phyloP scores from a whole-genome alignment of 768 basidiomycete species.

The Hericium rajendrae region DNA sequence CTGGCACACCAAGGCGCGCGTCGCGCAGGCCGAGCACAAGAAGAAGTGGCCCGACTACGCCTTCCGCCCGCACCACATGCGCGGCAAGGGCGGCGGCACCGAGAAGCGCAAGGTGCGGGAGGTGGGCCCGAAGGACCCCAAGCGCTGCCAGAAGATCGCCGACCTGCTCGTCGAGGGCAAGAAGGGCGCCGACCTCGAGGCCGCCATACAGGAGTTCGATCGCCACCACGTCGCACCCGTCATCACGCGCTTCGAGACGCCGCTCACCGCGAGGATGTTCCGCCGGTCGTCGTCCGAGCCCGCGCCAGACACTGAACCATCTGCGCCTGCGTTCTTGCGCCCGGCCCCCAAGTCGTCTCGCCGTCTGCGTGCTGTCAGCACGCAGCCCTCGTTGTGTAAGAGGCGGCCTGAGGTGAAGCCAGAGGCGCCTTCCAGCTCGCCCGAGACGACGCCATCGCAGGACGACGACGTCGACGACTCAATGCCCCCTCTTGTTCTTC shows the following conservation, averaged over 20 bases:
- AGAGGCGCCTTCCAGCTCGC: not conserved
- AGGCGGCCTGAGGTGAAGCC: not conserved
- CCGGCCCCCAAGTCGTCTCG: constrained; percentile 4
- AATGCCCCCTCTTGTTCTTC: constrained; percentile 13
- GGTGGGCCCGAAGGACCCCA: constrained; percentile 51
- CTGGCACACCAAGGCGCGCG: constrained; percentile 71
- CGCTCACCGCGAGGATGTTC: constrained; percentile 63
- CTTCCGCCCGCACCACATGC: constrained; percentile 54
- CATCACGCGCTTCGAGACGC: constrained; percentile 63
- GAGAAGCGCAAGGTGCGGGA: constrained; percentile 53
- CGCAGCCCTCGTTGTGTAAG: constrained; percentile 5
- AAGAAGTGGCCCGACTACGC: constrained; percentile 69
- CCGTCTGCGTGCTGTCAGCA: constrained; percentile 12
- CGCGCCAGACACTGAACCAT: constrained; percentile 36
- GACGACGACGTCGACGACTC: constrained; percentile 5
- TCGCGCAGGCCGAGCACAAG: constrained; percentile 64
- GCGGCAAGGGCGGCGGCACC: constrained; percentile 28
- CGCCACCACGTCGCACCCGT: constrained; percentile 44
- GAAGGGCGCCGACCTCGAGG: constrained; percentile 28
- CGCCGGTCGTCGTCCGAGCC: constrained; percentile 51
- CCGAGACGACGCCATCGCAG: not conserved
- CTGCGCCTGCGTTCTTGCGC: constrained; percentile 10
- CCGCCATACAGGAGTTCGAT: constrained; percentile 31
- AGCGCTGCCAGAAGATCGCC: constrained; percentile 59
- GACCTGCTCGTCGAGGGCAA: constrained; percentile 40